phyloP scores from a whole-genome alignment of 805 yeast genomes.

The Tanozyma kutaoensis region DNA sequence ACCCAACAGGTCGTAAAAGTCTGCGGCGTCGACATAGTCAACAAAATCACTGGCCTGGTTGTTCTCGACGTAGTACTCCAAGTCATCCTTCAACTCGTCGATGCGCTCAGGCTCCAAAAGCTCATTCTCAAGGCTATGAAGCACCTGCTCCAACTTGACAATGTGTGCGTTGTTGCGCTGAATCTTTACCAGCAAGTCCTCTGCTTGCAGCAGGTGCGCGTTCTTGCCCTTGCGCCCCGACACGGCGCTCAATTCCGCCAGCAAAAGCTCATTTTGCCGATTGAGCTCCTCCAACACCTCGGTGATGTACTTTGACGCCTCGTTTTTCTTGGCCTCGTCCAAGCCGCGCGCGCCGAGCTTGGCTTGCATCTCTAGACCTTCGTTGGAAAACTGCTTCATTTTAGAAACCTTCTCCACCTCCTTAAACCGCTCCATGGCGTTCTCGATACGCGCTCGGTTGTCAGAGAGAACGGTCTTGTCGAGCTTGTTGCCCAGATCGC shows the following conservation, averaged over 20 bases:
- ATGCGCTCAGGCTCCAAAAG: conserved; percentile 67
- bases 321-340: conserved; percentile 66
- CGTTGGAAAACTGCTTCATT: conserved; percentile 88
- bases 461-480: conserved; percentile 33
- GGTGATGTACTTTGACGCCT: conserved; percentile 56
- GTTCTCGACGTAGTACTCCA: conserved; percentile 84
- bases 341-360: conserved; percentile 9
- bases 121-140: conserved; percentile 61
- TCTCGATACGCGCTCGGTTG: conserved; percentile 58
- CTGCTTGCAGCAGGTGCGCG: conserved; percentile 45
- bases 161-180: conserved; percentile 75
- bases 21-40: conserved; percentile 91
- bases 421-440: conserved; percentile 94
- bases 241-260: conserved; percentile 41
- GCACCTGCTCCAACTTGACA: conserved; percentile 60
- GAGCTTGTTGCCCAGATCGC: conserved; percentile 84
- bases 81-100: conserved; percentile 73
- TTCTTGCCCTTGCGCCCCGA: conserved; percentile 32
- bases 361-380: conserved; percentile 76
- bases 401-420: conserved; percentile 88
- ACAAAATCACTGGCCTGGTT: conserved; percentile 88
- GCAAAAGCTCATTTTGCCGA: conserved; percentile 68
- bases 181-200: conserved; percentile 46
- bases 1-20: conserved; percentile 77
- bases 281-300: conserved; percentile 67